Evolutionary conservation across 2,329 filamentous ascomycete genomes (phyloP), one percentile per base, ranked within the genome.

Genomic region (Aphanocladium album): DNA sequence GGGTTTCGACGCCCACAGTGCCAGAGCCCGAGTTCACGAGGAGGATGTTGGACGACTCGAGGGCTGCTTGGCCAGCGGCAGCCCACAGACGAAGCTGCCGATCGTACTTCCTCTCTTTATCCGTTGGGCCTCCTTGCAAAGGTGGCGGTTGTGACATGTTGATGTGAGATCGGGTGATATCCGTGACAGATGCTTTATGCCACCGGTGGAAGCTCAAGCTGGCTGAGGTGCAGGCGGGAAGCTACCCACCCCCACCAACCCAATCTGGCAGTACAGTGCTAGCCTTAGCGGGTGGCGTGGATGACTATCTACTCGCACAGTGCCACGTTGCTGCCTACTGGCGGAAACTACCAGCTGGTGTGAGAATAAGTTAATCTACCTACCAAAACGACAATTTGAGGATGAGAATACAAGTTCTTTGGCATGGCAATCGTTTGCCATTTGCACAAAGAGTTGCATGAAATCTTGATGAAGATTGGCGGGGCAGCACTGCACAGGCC

Each of bases 11-110:
- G 16, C 93, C 95, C 37, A 92, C 90, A 2, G 92, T 90, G 11
- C 93, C 93, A n/a, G 89, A 77, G 2, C 91, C 89, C 1, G 89
- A 90, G 74, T 96, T 97, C 63, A 99, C 79, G 5, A 99, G 82
- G 14, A 98, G 83, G n/a, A 99, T 88, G 67, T 96, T 90, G 23
- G 95, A 90, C 60, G 91, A 86, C 74, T 99, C 96, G 2, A 99
- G 82, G 17, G 93, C 93, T 66, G 89, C 83, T 73, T 99, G 95
- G 19, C 95, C 95, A 55, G 86, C 91, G 46, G 93, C 92, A 63
- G 93, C 96, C 95, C 95, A 99, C 16, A 99, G 80, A 57, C 96
- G 89, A 45, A 99, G 86, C 76, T 99, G 95, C 57, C 95, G 87
- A 74, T 99, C 95, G 77, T 99, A 99, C 71, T 91, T 96, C 74